Evolutionary conservation across 306 rosid genomes (phyloP), one percentile per base, ranked within the genome.

Genomic region (Ammopiptanthus mongolicus): DNA sequence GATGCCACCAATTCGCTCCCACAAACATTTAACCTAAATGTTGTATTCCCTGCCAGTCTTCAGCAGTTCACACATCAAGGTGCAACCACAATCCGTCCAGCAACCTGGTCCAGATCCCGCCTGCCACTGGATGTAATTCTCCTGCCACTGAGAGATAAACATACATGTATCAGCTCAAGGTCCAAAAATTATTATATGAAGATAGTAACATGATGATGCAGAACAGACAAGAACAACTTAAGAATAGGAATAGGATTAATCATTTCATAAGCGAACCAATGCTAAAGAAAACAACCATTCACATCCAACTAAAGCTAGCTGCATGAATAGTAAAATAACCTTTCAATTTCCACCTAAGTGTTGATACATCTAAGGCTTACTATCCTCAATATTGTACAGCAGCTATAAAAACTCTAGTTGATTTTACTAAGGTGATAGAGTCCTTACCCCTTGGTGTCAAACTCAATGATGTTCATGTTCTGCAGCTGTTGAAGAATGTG

Each of bases 401-500:
- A 25, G 58, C 28, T 17, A 4, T 46, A 9, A 10, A 28, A 52
- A 73, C 21, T 17, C 33, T 5, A 37, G 19, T 42, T 42, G 67
- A 58, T 58, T 15, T 1, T 17, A 13, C 67, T 4, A 46, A 47
- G 13, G 50, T 8, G 31, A 39, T 37, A 34, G n/a, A 47, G 3
- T 51, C 2, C 83, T 23, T 76, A 88, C 96, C 91, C 96, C 60
- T 86, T 88, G 15, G 86, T 7, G 12, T 90, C 91, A 14, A 83
- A 5, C 8, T 91, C 91, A 10, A 91, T 19, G 51, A 91, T 88
- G 86, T 57, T 82, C 85, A 85, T 44, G 34, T 12, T 75, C 76
- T 88, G 79, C 86, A 88, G 75, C 51, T 91, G 93, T 28, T 91
- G 91, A 62, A 91, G 86, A 42, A 88, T 81, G 84, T 91, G 87